Evolutionary conservation across 2,329 filamentous ascomycete species (phyloP), one percentile per base, ranked within the genome.

Genomic region (Colletotrichum neosansevieriae): DNA sequence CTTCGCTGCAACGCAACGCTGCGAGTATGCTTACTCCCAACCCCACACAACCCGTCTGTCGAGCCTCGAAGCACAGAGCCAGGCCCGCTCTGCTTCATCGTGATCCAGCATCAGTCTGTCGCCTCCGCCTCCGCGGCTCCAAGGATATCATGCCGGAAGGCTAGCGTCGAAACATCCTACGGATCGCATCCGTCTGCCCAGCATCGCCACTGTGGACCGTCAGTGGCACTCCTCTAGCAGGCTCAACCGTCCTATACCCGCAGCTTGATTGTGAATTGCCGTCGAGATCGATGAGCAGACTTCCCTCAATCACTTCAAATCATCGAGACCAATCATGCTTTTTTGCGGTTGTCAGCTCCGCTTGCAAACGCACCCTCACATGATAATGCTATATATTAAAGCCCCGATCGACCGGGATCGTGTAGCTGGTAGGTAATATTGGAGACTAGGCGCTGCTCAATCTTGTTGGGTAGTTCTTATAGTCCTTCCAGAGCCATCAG

Each of bases 131-230:
- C 44, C 44, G 54, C 54, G 54, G 38, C 54, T 44, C 15, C 11
- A 38, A 44, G 21, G 15, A 40, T 58, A 12, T 44, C 21, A 57
- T 57, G 54, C 38, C 54, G 40, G 21, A 12, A n/a, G 6, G 13
- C 38, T 59, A 50, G 57, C 34, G 57, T 40, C 57, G 57, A 59
- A 59, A 59, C 57, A 40, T 59, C 57, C 32, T 40, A 32, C 29
- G 44, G 44, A 19, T 40, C 57, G 29, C 24, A 24, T 6, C 10
- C n/a, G 19, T 40, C 19, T 57, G 17, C 12, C 51, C 32, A 17
- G 29, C 57, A 17, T 50, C 44, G 5, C n/a, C 15, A n/a, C 32
- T 49, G 44, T 49, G 57, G 57, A 32, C 21, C 36, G 6, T 47
- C 29, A 24, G 17, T 38, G 11, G 19, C 13, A 12, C 19, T 24